These are phyloP conservation scores for Tuber microsphaerosporum DNA, from an alignment of 495 filamentous ascomycete genomes.

Conservation along the genomic window DNA sequence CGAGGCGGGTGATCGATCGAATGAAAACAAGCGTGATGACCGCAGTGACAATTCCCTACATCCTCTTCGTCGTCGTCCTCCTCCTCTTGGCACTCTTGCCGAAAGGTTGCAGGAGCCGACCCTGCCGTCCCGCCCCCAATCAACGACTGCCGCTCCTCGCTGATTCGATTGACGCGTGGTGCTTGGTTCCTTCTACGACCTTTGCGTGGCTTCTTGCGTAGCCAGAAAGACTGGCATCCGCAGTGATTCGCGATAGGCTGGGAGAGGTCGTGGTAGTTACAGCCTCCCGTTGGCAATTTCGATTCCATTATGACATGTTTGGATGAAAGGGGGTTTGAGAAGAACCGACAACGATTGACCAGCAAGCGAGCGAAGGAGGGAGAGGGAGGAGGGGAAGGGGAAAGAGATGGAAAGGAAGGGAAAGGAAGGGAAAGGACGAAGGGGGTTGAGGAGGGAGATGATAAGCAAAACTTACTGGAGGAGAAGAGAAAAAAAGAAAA, in stretches of 20 bases:
- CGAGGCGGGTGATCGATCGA: slow-evolving; percentile 12
- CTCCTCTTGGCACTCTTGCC: not conserved
- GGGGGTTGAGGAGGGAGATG: not conserved
- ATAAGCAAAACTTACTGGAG: not conserved
- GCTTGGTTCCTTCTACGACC: slow-evolving; percentile 14
- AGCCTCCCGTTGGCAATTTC: slow-evolving; percentile 28
- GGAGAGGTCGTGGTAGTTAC: slow-evolving; percentile 24
- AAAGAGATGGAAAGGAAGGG: not conserved
- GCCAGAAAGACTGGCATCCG: slow-evolving; percentile 34
- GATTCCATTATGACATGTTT: slow-evolving; percentile 31
- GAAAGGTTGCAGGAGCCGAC: not conserved
- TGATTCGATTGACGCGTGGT: slow-evolving; percentile 9
- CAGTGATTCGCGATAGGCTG: slow-evolving; percentile 19
- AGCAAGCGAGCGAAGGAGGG: not conserved
- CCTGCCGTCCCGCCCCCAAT: not conserved
- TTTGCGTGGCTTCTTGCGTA: slow-evolving; percentile 9
- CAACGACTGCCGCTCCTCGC: slow-evolving; percentile 7
- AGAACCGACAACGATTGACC: slow-evolving; percentile 2
- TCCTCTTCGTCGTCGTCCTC: slow-evolving; percentile 21
- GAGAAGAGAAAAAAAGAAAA: not conserved
- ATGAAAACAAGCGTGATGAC: slow-evolving; percentile 37
- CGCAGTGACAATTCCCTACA: slow-evolving; percentile 22
- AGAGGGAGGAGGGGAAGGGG: not conserved
- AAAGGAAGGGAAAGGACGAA: not conserved
- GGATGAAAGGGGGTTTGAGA: not conserved